Conservation (phyloP, 176 grass and related monocot species). For the Triticum turgidum region DNA sequence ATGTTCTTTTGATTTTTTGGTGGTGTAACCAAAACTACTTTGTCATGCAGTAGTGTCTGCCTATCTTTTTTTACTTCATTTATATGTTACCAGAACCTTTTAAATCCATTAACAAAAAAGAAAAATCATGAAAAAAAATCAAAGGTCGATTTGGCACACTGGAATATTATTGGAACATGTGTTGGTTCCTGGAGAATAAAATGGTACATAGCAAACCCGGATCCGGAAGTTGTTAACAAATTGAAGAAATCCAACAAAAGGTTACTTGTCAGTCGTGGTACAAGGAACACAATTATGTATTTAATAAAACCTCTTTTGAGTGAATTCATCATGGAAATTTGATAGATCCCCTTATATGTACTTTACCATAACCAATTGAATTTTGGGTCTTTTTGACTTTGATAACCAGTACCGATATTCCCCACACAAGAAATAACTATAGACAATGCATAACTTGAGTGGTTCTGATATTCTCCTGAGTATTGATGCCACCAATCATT, state of each 20-base stretch:
- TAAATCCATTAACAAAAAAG: no score
- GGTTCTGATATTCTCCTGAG: background rate
- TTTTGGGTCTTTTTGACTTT: background rate
- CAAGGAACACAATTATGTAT: background rate
- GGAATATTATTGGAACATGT: background rate
- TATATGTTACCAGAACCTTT: background rate
- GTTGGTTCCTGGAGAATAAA: background rate
- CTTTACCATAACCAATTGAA: background rate
- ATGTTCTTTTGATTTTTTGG: background rate
- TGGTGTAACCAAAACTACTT: background rate
- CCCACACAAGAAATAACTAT: background rate
- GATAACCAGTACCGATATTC: background rate
- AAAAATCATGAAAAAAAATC: no score
- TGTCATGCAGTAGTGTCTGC: background rate
- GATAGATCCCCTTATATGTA: background rate
- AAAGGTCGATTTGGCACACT: background rate
- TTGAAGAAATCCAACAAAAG: background rate
- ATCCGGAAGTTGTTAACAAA: background rate
- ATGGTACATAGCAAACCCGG: background rate
- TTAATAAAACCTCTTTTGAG: background rate
- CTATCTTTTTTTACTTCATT: background rate
- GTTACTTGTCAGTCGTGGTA: no score
- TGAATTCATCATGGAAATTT: background rate
- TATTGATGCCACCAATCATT: slow-evolving; percentile 10
- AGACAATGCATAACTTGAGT: background rate